Evolutionary conservation across 2,329 filamentous ascomycete species (phyloP), one percentile per base, ranked within the genome.

Genomic region (Coniella vitis): DNA sequence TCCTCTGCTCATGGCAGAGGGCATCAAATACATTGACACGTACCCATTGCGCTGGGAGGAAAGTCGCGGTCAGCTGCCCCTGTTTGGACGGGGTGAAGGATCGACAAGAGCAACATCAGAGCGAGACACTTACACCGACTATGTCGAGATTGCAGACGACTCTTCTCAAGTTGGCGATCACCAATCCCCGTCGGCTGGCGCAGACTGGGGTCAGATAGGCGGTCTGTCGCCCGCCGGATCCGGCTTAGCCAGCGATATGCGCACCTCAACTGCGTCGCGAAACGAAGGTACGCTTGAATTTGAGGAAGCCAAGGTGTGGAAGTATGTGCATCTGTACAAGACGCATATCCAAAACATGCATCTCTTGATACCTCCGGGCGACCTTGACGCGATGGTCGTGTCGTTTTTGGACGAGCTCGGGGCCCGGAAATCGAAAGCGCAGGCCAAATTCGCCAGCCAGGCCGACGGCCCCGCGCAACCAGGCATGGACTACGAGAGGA

Each of bases 31-130:
- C 45, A 74, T 83, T 21, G 78, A 80, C 48, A 79, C 86, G 55
- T 94, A 90, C 62, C 87, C 90, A 0, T 86, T 93, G 63, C 75
- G 81, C 22, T 73, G 83, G 45, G 90, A 95, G 63, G 80, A 87
- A 59, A 75, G 75, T 49, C 79, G 89, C 25, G 89, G 89, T 1
- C 67, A 87, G 7, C 71, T 95, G 36, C 80, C 86, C 20, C 71
- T 91, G 2, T 90, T 86, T 65, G 89, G 89, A 1, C 79, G 83
- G 52, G 90, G 90, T 3, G 88, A 94, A 65, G 87, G 86, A 29
- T 71, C 76, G 21, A 31, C 39, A 8, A 42, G 31, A 19, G 25
- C 77, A 38, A 71, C 77, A 20, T 69, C 65, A 7, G 67, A 72
- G 29, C 69, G 67, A 48, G 69, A 72, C 34, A 60, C 62, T n/a